phyloP scores from a whole-genome alignment of 371 early-diverging fungal species.

The Lichtheimia hyalospora region DNA sequence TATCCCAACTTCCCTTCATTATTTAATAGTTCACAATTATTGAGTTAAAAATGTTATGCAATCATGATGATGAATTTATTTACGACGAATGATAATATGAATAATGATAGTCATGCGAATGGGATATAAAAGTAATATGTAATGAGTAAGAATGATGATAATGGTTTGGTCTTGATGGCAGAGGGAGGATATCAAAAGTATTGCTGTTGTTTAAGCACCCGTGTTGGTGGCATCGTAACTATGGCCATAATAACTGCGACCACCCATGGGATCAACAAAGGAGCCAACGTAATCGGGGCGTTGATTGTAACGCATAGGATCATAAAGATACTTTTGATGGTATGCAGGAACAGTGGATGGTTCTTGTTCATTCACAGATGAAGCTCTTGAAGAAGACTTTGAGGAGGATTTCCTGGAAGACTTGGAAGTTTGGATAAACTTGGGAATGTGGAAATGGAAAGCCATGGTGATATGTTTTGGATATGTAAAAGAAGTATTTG shows the following conservation, averaged over 20 bases:
- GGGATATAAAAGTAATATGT: neutral
- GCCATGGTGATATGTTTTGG: neutral
- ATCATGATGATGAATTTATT: no score
- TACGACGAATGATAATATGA: no score
- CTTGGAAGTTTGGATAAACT: neutral
- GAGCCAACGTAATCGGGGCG: slow-evolving; percentile 35
- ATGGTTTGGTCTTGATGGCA: neutral
- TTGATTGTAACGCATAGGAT: slow-evolving; percentile 39
- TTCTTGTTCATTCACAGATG: neutral
- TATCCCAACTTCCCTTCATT: neutral
- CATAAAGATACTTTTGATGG: slow-evolving; percentile 24
- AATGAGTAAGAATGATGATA: neutral
- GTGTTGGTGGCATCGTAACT: slow-evolving; percentile 31
- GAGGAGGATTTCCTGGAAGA: neutral
- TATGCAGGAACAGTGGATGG: neutral
- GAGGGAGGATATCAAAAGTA: no score
- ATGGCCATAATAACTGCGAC: slow-evolving; percentile 18
- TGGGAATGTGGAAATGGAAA: slow-evolving; percentile 5
- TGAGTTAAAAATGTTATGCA: neutral
- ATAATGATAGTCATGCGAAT: no score
- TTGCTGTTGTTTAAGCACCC: slow-evolving; percentile 26
- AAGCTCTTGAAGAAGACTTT: slow-evolving; percentile 1
- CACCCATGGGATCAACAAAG: slow-evolving; percentile 48
- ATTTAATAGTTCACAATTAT: neutral
- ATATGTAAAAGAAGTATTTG: neutral